Evolutionary conservation across 345 rosid species (phyloP).

Genomic region (Aquilaria sinensis): DNA sequence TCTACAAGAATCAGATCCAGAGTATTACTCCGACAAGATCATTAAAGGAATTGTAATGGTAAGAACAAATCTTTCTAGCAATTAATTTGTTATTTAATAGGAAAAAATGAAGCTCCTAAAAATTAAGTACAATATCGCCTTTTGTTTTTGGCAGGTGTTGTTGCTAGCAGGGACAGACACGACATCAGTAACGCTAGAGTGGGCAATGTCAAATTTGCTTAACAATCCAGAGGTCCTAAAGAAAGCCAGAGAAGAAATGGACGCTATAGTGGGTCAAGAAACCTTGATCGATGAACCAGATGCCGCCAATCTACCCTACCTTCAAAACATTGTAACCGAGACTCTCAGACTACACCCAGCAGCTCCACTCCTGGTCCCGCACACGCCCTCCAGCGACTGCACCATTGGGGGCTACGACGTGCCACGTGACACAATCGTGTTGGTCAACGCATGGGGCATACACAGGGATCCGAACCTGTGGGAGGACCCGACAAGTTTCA

Average conservation of each 20-base stretch:
- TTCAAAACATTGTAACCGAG: constrained; percentile 33
- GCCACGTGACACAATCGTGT: constrained; percentile 33
- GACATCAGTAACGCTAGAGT: constrained; percentile 32
- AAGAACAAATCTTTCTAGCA: background rate
- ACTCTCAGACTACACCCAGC: constrained; percentile 36
- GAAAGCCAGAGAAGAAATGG: constrained; percentile 32
- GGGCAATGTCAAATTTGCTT: constrained; percentile 40
- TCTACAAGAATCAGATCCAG: constrained; percentile 35
- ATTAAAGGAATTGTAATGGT: constrained; percentile 41
- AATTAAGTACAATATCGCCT: no score
- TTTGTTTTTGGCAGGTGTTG: constrained; percentile 16
- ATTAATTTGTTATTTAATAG: background rate
- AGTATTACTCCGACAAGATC: constrained; percentile 33
- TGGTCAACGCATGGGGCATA: constrained; percentile 50
- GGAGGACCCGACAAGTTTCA: constrained; percentile 35
- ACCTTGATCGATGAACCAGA: constrained; percentile 30
- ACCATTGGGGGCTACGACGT: constrained; percentile 32
- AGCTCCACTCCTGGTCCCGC: constrained; percentile 32
- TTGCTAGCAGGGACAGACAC: constrained; percentile 46
- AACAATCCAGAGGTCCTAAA: constrained; percentile 29
- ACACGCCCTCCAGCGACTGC: constrained; percentile 31
- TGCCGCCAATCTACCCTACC: constrained; percentile 27
- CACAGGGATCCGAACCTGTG: constrained; percentile 38
- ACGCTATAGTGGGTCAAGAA: constrained; percentile 22
- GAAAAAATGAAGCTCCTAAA: no score